Conservation (phyloP, 31 red algal species). For the Odonthalia washingtoniensis region DNA sequence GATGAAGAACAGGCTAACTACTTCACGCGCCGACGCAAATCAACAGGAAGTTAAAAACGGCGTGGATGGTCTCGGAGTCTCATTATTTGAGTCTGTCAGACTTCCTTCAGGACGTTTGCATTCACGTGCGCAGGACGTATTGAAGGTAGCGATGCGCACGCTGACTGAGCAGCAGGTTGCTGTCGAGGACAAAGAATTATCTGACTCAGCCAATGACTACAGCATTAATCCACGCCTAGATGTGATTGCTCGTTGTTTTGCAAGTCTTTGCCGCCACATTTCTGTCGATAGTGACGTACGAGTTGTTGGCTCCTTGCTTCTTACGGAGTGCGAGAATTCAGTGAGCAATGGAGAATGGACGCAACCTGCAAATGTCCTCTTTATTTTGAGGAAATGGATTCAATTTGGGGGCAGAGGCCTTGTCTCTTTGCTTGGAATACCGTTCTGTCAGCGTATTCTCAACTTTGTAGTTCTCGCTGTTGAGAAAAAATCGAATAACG, state of each 20-base stretch:
- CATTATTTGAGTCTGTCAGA: constrained; percentile 67
- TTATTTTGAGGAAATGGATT: constrained; percentile 52
- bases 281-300: constrained; percentile 27
- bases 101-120: constrained; percentile 59
- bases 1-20: background rate
- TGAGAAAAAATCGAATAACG: background rate
- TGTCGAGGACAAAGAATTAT: background rate
- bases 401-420: constrained; percentile 6
- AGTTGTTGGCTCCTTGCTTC: constrained; percentile 19
- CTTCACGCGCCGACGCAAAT: background rate
- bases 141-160: constrained; percentile 2
- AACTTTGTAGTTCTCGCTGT: constrained; percentile 29
- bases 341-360: background rate
- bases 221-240: background rate
- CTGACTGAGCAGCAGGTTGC: background rate
- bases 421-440: constrained; percentile 22
- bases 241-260: constrained; percentile 49
- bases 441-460: constrained; percentile 41
- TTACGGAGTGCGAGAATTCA: constrained; percentile 17
- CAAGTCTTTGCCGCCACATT: constrained; percentile 42
- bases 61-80: constrained; percentile 56
- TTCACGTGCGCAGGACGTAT: constrained; percentile 33
- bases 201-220: background rate
- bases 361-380: constrained; percentile 1
- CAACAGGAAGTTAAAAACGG: background rate